phyloP scores from a whole-genome alignment of 495 filamentous ascomycete species.

The Penicilliopsis zonata region DNA sequence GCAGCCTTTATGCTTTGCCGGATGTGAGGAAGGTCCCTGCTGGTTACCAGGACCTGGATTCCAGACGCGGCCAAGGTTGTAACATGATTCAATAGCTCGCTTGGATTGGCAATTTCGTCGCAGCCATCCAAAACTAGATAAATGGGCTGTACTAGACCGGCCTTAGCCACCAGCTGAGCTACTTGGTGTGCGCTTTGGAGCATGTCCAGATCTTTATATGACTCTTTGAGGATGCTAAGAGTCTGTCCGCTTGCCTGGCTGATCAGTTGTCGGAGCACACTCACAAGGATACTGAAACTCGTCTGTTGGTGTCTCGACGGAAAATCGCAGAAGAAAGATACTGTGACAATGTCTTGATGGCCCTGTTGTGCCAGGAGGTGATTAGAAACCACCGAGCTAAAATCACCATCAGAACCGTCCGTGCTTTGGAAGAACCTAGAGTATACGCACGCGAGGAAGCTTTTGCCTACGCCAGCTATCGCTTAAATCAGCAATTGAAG shows the following conservation, averaged over 20 bases:
- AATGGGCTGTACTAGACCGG: background rate
- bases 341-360: conserved; percentile 1
- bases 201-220: background rate
- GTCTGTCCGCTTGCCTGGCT: background rate
- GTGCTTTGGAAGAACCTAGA: background rate
- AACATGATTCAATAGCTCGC: background rate
- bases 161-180: conserved; percentile 1
- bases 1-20: conserved; percentile 2
- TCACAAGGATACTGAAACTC: conserved; percentile 3
- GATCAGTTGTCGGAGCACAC: conserved; percentile 4
- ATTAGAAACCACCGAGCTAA: conserved; percentile 1
- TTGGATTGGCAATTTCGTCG: conserved; percentile 3
- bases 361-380: background rate
- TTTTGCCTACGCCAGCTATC: background rate
- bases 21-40: conserved; percentile 4
- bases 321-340: conserved; percentile 9
- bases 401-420: background rate
- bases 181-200: conserved; percentile 1
- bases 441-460: background rate
- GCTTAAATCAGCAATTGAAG: background rate
- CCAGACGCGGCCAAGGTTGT: background rate
- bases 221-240: background rate
- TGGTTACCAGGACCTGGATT: conserved; percentile 1
- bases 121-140: conserved; percentile 4
- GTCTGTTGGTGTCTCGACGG: conserved; percentile 5